Evolutionary conservation across 2,329 filamentous ascomycete species (phyloP).

Genomic region (Pseudocercospora macadamiae): DNA sequence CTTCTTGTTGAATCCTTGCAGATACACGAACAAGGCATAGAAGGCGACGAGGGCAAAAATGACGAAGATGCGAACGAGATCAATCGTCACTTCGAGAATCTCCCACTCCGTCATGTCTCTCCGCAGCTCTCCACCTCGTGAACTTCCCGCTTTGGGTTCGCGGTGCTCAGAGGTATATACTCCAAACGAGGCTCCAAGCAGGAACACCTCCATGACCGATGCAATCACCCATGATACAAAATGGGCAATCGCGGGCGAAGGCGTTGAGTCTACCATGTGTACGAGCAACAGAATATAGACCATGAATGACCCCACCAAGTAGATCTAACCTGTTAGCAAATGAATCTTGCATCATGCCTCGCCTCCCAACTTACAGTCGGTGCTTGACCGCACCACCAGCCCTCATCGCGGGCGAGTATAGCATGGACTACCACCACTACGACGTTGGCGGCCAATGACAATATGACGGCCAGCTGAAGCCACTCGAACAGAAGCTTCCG

Average conservation of each 20-base stretch:
- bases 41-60: conserved; percentile 62
- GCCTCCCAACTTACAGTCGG: conserved; percentile 63
- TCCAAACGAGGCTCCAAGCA: conserved; percentile 69
- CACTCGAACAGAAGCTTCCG: conserved; percentile 75
- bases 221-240: conserved; percentile 77
- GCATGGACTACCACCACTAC: conserved; percentile 74
- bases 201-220: conserved; percentile 70
- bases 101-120: conserved; percentile 61
- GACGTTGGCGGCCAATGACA: conserved; percentile 77
- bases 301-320: conserved; percentile 81
- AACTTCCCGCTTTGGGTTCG: conserved; percentile 59
- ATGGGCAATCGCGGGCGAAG: conserved; percentile 79
- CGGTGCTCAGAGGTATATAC: conserved; percentile 70
- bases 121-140: conserved; percentile 38
- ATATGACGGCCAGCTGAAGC: conserved; percentile 69
- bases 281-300: conserved; percentile 84
- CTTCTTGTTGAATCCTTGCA: conserved; percentile 42
- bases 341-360: conserved; percentile 7
- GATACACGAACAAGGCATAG: conserved; percentile 59
- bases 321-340: conserved; percentile 63
- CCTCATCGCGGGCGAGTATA: conserved; percentile 63
- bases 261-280: conserved; percentile 79
- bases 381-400: conserved; percentile 83
- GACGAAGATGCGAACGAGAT: conserved; percentile 69
- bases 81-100: conserved; percentile 66